Evolutionary conservation across 345 rosid genomes (phyloP).

Genomic region (Syzygium aqueum): DNA sequence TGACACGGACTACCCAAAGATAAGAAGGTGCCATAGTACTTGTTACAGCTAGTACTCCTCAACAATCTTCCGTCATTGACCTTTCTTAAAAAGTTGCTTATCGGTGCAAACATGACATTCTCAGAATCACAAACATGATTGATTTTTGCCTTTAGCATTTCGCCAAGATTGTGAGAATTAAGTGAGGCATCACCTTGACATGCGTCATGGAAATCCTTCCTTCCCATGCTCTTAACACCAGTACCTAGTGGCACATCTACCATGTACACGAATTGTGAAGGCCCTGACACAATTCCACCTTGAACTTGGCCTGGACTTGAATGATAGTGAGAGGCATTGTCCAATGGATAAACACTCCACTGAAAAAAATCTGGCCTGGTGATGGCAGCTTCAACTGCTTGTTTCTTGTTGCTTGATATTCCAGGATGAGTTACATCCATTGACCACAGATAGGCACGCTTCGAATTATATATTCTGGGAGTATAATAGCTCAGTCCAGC

Average conservation of each 20-base stretch:
- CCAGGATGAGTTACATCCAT: conserved; percentile 19
- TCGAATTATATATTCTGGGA: conserved; percentile 26
- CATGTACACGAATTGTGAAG: conserved; percentile 16
- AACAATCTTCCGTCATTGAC: conserved; percentile 9
- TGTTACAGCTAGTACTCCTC: conserved; percentile 5
- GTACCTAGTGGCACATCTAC: conserved; percentile 6
- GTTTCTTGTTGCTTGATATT: conserved; percentile 32
- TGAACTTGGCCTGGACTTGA: conserved; percentile 18
- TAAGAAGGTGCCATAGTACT: neutral
- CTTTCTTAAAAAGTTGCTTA: conserved; percentile 8
- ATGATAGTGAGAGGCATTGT: conserved; percentile 19
- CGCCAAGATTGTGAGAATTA: conserved; percentile 14
- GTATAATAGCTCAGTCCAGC: conserved; percentile 20
- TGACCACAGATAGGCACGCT: conserved; percentile 36
- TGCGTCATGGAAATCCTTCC: neutral
- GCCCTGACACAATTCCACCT: neutral
- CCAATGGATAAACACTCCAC: conserved; percentile 14
- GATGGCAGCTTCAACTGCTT: conserved; percentile 23
- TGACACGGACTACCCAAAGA: neutral
- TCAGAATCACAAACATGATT: conserved; percentile 24
- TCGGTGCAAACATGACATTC: conserved; percentile 10
- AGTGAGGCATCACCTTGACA: neutral
- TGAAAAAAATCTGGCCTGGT: neutral
- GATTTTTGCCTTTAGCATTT: conserved; percentile 27
- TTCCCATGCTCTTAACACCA: conserved; percentile 20